Percentiles rank a stretch among this genome's conserved stretches.
Conservation (phyloP, 169 alveolate species). For the Theileria annulata region DNA sequence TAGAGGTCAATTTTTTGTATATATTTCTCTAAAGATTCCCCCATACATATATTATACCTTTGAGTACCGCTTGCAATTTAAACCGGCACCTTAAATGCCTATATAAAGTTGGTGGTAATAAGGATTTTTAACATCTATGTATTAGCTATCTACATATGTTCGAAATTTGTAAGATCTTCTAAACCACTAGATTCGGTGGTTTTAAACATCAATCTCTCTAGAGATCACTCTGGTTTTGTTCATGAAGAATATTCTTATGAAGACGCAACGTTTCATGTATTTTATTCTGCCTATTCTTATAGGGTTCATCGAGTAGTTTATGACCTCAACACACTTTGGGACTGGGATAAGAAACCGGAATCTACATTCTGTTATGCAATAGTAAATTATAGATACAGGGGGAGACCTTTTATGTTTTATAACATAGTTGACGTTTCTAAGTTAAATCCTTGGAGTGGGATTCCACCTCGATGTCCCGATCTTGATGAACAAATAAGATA, state of each 20-base stretch:
- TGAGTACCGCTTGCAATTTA: background rate
- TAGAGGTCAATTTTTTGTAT: background rate
- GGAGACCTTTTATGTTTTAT: background rate
- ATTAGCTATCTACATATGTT: background rate
- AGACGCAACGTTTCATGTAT: background rate
- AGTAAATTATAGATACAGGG: background rate
- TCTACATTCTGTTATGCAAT: background rate
- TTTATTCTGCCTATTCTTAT: background rate
- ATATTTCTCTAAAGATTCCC: background rate
- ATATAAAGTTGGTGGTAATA: background rate
- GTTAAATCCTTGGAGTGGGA: background rate
- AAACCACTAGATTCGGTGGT: background rate
- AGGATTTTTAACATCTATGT: background rate
- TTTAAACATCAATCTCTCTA: background rate
- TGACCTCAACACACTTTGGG: background rate
- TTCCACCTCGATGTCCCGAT: background rate
- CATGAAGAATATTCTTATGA: background rate
- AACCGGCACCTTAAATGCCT: background rate
- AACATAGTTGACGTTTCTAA: background rate
- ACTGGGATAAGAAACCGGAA: background rate
- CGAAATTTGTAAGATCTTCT: background rate
- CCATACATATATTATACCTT: background rate
- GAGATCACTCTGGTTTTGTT: background rate
- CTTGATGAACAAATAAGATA: no score
- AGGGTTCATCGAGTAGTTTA: background rate